Evolutionary conservation across 2,329 filamentous ascomycete species (phyloP), one percentile per base, ranked within the genome.

Genomic region (Trichoderma koningiopsis): DNA sequence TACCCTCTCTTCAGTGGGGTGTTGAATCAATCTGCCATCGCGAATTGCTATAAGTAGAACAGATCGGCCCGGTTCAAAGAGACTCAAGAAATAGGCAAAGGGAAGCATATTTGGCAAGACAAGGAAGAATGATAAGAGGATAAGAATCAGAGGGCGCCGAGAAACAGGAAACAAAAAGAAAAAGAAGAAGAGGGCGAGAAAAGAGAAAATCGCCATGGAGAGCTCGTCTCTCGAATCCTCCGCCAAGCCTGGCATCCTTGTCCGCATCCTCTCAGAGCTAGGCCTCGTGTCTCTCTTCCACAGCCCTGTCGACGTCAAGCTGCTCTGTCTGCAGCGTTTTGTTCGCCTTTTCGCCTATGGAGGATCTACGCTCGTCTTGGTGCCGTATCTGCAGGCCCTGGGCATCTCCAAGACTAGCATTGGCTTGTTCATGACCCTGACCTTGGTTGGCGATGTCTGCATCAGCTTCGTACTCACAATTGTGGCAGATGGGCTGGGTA

Each of bases 381-480:
- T 87, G 13, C 80, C 84, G 27, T 89, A 86, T 71, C 82, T 91
- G 8, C 80, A 81, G 16, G 81, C 79, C 2, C 79, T 89, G 1
- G 81, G 78, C 10, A 81, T 86, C 53, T 82, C 85, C 1, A 82
- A 87, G 69, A 80, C 83, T 0, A 79, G 79, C 37, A 86, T 88
- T 70, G 89, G 88, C 3, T 77, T 89, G 0, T 91, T 91, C 78
- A 90, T 91, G 88, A 89, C 87, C 0, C 75, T 90, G 71, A 91
- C 89, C 0, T 78, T 91, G 19, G 79, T 83, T 16, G 89, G 88
- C 31, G 89, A 91, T 76, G 83, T 86, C 4, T 74, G 81, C 53
- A 85, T 90, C 71, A 89, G 87, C 73, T 84, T 89, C 69, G 47
- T 87, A 27, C 81, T 91, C 58, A 88, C 88, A 0, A 74, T 88